Percentiles rank a stretch among this genome's conserved stretches.
phyloP scores from a whole-genome alignment of 768 basidiomycete species.

The Neoboletus brunneissimus region DNA sequence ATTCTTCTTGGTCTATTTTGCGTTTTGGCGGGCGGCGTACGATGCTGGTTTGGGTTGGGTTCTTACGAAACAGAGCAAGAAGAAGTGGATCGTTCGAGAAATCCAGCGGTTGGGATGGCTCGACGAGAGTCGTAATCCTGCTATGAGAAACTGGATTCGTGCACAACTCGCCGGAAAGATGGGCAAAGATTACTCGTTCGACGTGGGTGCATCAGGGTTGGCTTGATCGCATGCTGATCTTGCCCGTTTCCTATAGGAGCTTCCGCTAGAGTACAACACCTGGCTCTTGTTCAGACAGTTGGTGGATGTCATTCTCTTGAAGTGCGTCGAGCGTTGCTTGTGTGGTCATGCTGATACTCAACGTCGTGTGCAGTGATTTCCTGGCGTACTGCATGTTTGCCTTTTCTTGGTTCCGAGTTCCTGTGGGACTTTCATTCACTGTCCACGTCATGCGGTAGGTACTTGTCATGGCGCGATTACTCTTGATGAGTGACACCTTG shows the following conservation, averaged over 20 bases:
- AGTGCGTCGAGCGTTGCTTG: slow-evolving; percentile 50
- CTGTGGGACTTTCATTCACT: slow-evolving; percentile 65
- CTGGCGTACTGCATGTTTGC: slow-evolving; percentile 94
- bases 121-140: slow-evolving; percentile 64
- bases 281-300: slow-evolving; percentile 95
- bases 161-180: slow-evolving; percentile 87
- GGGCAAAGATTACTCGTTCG: slow-evolving; percentile 92
- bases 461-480: neutral
- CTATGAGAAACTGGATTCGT: slow-evolving; percentile 77
- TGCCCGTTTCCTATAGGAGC: slow-evolving; percentile 47
- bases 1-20: slow-evolving; percentile 89
- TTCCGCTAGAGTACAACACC: slow-evolving; percentile 91
- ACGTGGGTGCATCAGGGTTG: slow-evolving; percentile 48
- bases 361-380: slow-evolving; percentile 66
- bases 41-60: slow-evolving; percentile 94
- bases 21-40: slow-evolving; percentile 90
- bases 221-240: slow-evolving; percentile 6
- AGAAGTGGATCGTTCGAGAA: slow-evolving; percentile 86
- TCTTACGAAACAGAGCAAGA: slow-evolving; percentile 92
- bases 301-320: slow-evolving; percentile 95
- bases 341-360: neutral
- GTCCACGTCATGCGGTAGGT: slow-evolving; percentile 76
- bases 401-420: slow-evolving; percentile 87
- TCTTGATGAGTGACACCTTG: slow-evolving; percentile 3
- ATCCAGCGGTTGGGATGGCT: slow-evolving; percentile 84